phyloP scores from a whole-genome alignment of 305 asterid species.

The Withania somnifera region DNA sequence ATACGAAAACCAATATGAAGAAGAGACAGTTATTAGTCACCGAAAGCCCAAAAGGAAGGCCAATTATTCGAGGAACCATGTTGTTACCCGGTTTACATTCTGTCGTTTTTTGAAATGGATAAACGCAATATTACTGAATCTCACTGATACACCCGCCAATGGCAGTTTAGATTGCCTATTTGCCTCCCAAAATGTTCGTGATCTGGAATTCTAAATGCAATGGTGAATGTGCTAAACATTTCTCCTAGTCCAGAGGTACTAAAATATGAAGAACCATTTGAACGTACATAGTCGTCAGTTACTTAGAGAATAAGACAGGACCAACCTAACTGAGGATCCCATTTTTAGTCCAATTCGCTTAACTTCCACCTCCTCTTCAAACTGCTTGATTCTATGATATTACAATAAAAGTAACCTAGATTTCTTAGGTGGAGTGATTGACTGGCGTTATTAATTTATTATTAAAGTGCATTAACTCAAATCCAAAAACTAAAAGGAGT shows the following conservation, averaged over 20 bases:
- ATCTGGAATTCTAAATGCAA: neutral
- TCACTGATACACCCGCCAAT: neutral
- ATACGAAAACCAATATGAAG: neutral
- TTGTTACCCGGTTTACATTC: neutral
- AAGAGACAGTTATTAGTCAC: neutral
- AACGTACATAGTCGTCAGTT: neutral
- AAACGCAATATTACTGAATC: neutral
- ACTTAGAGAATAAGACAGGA: neutral
- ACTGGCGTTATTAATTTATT: neutral
- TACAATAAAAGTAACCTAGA: neutral
- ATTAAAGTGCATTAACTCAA: neutral
- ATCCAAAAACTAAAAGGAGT: neutral
- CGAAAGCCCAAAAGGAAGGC: neutral
- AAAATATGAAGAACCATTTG: neutral
- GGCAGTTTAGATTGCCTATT: neutral
- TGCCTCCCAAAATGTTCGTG: neutral
- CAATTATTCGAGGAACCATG: neutral
- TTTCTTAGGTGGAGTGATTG: neutral
- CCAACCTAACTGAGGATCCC: neutral
- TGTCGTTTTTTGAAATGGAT: neutral
- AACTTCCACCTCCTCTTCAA: neutral
- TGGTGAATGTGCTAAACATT: neutral
- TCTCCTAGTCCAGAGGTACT: neutral
- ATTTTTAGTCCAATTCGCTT: neutral
- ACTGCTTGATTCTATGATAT: neutral